Base-by-base conservation (phyloP, 1,284 basidiomycete species). In the Melampsora americana region DNA sequence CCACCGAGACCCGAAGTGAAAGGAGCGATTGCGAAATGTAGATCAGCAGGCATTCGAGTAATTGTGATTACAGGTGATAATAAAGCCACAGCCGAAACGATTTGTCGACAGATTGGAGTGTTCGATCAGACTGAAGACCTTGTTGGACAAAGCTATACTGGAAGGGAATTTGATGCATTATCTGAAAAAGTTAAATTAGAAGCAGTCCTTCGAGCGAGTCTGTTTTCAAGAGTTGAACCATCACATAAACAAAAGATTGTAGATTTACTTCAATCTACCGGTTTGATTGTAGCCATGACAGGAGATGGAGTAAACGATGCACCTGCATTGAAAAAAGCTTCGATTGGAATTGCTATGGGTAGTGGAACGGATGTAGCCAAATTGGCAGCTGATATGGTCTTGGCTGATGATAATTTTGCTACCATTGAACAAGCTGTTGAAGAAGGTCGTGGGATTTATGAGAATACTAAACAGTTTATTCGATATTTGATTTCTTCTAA, bases 61-160 rank as follows among this genome's bases (percentile, higher is more conserved):
- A 90, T 99, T 79, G 95, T 96, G 80, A 97, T 99, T 83, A 99
- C 96, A 1, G 96, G 96, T 53, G 96, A 99, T 85, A 97, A 97
- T 86, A 95, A 96, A 86, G 90, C 90, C 79, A 99, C 96, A 28
- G 96, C 95, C 67, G 95, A 97, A 86, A 92, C 94, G 28, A 97
- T 99, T 82, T 97, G 94, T 83, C 87, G 93, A 77, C 90, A 94
- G 83, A 95, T 99, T 83, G 95, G 96, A 23, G 92, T 99, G 79
- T 96, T 98, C 81, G 89, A 86, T 30, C 42, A 66, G 86, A 88
- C 77, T 81, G 83, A 84, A 67, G 79, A 82, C 64, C 71, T 84
- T 35, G 89, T 87, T 16, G 92, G 92, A 72, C 95, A 95, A 87
- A 93, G 92, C 80, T 97, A 92, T 82, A 98, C 95, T 4, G 95